Base-by-base conservation (phyloP, 2,329 filamentous ascomycete genomes). In the Plenodomus biglobosus region DNA sequence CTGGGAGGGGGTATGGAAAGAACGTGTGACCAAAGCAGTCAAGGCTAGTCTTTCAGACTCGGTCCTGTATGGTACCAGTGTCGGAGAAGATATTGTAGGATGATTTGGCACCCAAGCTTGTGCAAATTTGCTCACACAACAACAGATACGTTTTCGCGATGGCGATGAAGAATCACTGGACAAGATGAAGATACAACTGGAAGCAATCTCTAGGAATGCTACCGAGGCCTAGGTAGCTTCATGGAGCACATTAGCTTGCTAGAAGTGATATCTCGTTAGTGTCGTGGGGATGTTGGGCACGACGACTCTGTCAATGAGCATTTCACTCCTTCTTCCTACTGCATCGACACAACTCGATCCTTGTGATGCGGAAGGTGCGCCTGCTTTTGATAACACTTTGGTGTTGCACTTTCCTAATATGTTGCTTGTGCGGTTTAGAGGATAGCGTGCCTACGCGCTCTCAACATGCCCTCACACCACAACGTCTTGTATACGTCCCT, bases 1-100 rank as follows among this genome's bases (percentile, higher is more conserved):
- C 66, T 97, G 92, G 92, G 90, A 96, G 64, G 92, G 92, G 0
- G 92, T 97, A 0, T 99, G 92, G 92, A 89, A 95, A 68, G 87
- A 92, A 56, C 82, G 92, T 45, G 92, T 96, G 1, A 86, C 84
- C 71, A 88, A 87, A 69, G 87, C 87, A 16, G 83, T 96, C 37
- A 82, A 86, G 42, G 80, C 82, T 8, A 95, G 90, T 64, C 74
- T 90, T 41, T 88, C 89, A 1, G 92, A 97, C 58, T 77, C 85
- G 1, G 85, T 90, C 3, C 74, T 97, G 19, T 97, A 85, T 73
- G 90, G 90, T 5, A 80, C 79, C 49, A 76, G 77, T 4, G 74
- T 75, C 22, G 74, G 81, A 8, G 87, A 91, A 68, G 90, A 95
- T 57, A 78, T 90, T 72, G 88, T 92, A 77, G 46, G 66, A 42